phyloP scores from a whole-genome alignment of 148 eudicot genomes.

The Linanthus parryae region DNA sequence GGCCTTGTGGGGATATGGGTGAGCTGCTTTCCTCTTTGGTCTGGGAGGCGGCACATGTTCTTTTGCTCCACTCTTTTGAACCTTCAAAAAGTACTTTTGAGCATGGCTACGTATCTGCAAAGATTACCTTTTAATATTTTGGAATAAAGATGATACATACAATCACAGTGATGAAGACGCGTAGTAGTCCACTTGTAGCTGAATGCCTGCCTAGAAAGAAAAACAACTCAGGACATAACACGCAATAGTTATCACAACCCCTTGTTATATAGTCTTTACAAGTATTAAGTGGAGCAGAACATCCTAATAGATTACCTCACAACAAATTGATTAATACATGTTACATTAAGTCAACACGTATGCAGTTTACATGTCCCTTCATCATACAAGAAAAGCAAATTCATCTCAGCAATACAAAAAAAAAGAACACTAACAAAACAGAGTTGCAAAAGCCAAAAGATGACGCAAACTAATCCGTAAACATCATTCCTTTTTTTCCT shows the following conservation, averaged over 20 bases:
- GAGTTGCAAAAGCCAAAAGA: too few species aligned
- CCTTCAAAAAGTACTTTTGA: slow-evolving; percentile 24
- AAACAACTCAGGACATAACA: not conserved
- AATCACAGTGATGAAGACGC: slow-evolving; percentile 11
- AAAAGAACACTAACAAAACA: too few species aligned
- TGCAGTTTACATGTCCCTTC: not conserved
- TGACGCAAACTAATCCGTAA: too few species aligned
- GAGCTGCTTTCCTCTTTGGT: slow-evolving; percentile 64
- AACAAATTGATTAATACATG: too few species aligned
- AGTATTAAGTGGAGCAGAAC: not conserved
- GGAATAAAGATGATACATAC: not conserved
- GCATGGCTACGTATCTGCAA: slow-evolving; percentile 30
- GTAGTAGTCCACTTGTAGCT: slow-evolving; percentile 1
- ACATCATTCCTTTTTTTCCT: too few species aligned
- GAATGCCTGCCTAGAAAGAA: slow-evolving; percentile 6
- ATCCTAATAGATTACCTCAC: slow-evolving; percentile 16
- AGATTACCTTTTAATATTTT: slow-evolving; percentile 3
- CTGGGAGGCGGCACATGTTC: slow-evolving; percentile 66
- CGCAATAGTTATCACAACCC: not conserved
- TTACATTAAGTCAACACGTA: not conserved
- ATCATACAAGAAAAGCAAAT: too few species aligned
- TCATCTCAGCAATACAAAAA: too few species aligned
- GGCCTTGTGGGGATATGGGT: slow-evolving; percentile 72
- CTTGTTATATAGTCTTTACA: not conserved
- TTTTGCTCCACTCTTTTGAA: slow-evolving; percentile 48